Evolutionary conservation across 164 flowering plant species (phyloP).

Genomic region (Nymphaea colorata): DNA sequence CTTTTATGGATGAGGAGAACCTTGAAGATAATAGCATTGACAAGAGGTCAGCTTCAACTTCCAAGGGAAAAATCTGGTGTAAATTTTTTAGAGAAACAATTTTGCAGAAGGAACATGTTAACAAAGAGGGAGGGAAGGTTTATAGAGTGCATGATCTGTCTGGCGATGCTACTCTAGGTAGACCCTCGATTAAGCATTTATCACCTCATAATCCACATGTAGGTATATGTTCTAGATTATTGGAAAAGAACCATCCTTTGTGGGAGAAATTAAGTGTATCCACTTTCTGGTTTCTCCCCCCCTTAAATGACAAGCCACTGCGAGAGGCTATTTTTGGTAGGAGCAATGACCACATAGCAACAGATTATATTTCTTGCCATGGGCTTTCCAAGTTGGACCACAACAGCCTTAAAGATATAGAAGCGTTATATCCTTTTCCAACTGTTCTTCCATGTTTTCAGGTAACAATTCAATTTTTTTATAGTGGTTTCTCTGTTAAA

Average conservation of each 20-base stretch:
- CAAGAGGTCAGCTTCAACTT: constrained; percentile 12
- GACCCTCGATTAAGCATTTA: no score
- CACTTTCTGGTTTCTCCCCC: constrained; percentile 43
- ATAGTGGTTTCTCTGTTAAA: neutral
- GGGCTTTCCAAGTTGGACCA: constrained; percentile 32
- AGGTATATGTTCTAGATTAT: constrained; percentile 38
- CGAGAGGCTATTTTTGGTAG: constrained; percentile 46
- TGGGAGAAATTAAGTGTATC: constrained; percentile 56
- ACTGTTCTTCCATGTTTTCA: constrained; percentile 76
- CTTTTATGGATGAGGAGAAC: constrained; percentile 11
- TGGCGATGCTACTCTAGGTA: no score
- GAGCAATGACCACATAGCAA: constrained; percentile 5
- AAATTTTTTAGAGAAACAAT: constrained; percentile 41
- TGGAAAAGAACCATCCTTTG: constrained; percentile 24
- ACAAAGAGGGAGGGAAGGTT: neutral
- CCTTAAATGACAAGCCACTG: constrained; percentile 62
- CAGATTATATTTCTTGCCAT: constrained; percentile 59
- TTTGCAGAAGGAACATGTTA: constrained; percentile 15
- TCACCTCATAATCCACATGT: constrained; percentile 45
- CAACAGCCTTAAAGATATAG: constrained; percentile 35
- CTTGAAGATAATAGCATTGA: constrained; percentile 8
- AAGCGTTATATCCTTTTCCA: constrained; percentile 69
- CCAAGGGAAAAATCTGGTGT: constrained; percentile 41
- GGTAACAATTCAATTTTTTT: constrained; percentile 21
- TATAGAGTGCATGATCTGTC: no score